Conservation (phyloP, 495 filamentous ascomycete species). For the Podospora didyma region DNA sequence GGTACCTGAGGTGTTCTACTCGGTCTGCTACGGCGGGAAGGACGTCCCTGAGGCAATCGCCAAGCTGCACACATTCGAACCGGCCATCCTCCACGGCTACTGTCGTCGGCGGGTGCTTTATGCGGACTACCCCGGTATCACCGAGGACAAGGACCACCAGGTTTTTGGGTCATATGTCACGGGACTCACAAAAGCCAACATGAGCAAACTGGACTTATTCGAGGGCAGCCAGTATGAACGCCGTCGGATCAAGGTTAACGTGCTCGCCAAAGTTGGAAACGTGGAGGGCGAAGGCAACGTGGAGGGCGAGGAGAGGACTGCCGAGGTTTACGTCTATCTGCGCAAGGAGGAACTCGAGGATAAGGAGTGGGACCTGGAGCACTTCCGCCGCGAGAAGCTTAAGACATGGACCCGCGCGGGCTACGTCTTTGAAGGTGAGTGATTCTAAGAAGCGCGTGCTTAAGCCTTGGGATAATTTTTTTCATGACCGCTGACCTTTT, state of each 20-base stretch:
- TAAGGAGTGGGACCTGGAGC: slow-evolving; percentile 78
- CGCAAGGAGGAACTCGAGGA: slow-evolving; percentile 50
- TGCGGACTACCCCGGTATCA: slow-evolving; percentile 85
- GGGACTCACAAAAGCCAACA: slow-evolving; percentile 72
- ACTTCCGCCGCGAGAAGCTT: slow-evolving; percentile 67
- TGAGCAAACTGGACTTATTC: slow-evolving; percentile 74
- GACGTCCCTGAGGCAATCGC: slow-evolving; percentile 16
- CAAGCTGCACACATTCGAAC: slow-evolving; percentile 57
- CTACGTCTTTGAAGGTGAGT: slow-evolving; percentile 33
- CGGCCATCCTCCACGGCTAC: slow-evolving; percentile 71
- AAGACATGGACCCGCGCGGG: slow-evolving; percentile 43
- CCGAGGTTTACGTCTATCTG: slow-evolving; percentile 78
- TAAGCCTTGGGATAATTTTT: not conserved
- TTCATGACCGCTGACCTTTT: not conserved
- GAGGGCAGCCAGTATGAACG: slow-evolving; percentile 76
- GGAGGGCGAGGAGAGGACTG: slow-evolving; percentile 56
- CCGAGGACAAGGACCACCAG: slow-evolving; percentile 44
- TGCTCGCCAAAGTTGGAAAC: slow-evolving; percentile 43
- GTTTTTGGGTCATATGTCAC: slow-evolving; percentile 79
- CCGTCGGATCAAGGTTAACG: slow-evolving; percentile 52
- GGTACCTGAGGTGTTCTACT: slow-evolving; percentile 75
- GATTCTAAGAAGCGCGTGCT: not conserved
- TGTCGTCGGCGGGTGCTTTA: slow-evolving; percentile 53
- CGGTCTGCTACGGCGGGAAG: slow-evolving; percentile 65
- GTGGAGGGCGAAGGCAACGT: slow-evolving; percentile 40